Evolutionary conservation across 805 yeast species (phyloP).

Genomic region (Metschnikowia noctiluminum): DNA sequence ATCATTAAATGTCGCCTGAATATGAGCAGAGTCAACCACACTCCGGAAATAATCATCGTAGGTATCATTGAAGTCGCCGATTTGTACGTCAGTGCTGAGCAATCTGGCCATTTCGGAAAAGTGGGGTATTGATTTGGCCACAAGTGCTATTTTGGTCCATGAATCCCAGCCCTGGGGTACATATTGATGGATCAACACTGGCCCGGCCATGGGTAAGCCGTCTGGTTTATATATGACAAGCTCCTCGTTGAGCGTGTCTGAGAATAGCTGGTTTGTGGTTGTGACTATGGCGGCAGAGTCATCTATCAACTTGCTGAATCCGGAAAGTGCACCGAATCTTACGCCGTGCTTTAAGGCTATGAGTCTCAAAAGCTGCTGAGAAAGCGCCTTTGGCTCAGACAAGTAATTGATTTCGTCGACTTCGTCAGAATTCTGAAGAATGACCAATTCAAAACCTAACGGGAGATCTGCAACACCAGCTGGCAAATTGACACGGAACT

Average conservation of each 20-base stretch:
- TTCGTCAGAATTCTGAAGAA: conserved; percentile 18
- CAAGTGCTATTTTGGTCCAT: conserved; percentile 44
- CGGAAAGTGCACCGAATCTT: conserved; percentile 15
- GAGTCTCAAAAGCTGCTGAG: conserved; percentile 38
- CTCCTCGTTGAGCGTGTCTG: conserved; percentile 1
- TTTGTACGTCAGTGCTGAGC: conserved; percentile 14
- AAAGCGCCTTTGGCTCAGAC: conserved; percentile 19
- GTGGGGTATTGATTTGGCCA: conserved; percentile 24
- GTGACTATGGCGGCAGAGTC: conserved; percentile 5
- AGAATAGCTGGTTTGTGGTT: conserved; percentile 4
- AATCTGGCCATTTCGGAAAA: conserved; percentile 3
- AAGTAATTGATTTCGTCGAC: conserved; percentile 18
- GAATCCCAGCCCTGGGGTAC: conserved; percentile 54
- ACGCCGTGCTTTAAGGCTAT: conserved; percentile 32
- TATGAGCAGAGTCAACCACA: neutral
- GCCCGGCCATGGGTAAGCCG: conserved; percentile 4
- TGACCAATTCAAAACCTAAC: conserved; percentile 17
- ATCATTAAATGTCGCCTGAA: neutral
- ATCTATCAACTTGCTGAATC: conserved; percentile 19
- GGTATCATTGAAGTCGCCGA: conserved; percentile 16
- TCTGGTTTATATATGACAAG: conserved; percentile 5
- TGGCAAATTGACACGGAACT: conserved; percentile 9
- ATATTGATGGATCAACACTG: conserved; percentile 19
- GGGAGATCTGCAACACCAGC: conserved; percentile 26
- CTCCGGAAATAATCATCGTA: conserved; percentile 14